Evolutionary conservation across 2,329 filamentous ascomycete genomes (phyloP), one percentile per base, ranked within the genome.

Genomic region (Ceratocystis eucalypticola): DNA sequence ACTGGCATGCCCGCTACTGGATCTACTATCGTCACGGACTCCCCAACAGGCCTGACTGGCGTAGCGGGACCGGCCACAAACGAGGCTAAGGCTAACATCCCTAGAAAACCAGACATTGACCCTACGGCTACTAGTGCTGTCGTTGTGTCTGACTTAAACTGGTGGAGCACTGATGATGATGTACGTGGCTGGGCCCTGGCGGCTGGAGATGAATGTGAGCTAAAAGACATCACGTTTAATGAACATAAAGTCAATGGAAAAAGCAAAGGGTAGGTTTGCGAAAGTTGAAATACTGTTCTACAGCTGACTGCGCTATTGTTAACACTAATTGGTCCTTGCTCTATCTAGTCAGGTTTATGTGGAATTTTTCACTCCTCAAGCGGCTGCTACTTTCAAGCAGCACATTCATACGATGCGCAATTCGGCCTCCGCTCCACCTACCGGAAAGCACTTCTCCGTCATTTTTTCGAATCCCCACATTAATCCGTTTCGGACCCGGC

Each of bases 181-280:
- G 84, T 99, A 66, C 88, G 94, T 65, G 89, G 88, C 63, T 96
- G 91, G 89, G 81, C 88, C 28, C 85, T 86, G 70, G 82, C 89
- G 70, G 89, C 88, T n/a, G 84, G 83, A 1, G 89, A 85, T 71
- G 94, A 97, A 74, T 82, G 87, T 59, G 90, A 96, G 72, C 78
- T 97, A 20, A 91, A 89, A 72, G 94, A 97, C 69, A 85, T 99
- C 64, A 96, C 92, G 0, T 99, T 97, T 75, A 96, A 91, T 72
- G 94, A 99, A 75, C 94, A 97, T 77, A 99, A 99, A 75, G 92
- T 97, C 61, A 99, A 99, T 71, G 94, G 94, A 71, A 99, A 99
- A 78, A 96, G 91, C 77, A 96, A 97, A 79, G 93, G 94, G 92
- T 96, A 81, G 70, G 85, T 76, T 30, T 3, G 33, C 5, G n/a